Evolutionary conservation across 2,329 filamentous ascomycete genomes (phyloP).

Genomic region (Penicillium sp.): DNA sequence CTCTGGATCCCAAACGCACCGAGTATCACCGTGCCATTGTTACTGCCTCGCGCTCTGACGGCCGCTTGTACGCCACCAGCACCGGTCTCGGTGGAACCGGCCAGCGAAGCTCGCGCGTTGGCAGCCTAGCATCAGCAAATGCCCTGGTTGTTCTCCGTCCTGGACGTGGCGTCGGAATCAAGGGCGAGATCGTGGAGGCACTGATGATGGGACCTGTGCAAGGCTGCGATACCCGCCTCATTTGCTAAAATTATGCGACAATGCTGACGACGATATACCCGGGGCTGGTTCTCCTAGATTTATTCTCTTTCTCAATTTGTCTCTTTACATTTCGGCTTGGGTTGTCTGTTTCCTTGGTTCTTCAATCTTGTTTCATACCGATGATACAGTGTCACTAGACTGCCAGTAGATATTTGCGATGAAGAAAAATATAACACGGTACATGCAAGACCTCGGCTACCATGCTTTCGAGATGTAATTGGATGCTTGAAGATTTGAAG

Average conservation of each 20-base stretch:
- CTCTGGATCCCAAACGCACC: conserved; percentile 73
- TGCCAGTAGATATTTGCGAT: conserved; percentile 21
- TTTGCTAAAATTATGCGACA: conserved; percentile 23
- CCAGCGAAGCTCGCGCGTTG: conserved; percentile 87
- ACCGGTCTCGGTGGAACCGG: conserved; percentile 69
- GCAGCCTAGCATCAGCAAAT: conserved; percentile 88
- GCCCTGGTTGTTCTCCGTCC: conserved; percentile 71
- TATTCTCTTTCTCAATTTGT: conserved; percentile 9
- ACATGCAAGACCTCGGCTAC: not conserved
- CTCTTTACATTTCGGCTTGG: conserved; percentile 8
- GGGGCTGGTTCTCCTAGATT: conserved; percentile 23
- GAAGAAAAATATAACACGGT: conserved; percentile 5
- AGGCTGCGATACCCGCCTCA: conserved; percentile 30
- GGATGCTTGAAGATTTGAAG: not conserved
- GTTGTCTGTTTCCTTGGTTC: not conserved
- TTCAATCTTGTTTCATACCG: conserved; percentile 4
- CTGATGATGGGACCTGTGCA: conserved; percentile 72
- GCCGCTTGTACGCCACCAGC: conserved; percentile 73
- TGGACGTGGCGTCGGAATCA: conserved; percentile 62
- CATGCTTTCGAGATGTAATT: not conserved
- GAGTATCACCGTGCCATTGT: conserved; percentile 92
- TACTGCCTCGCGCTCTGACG: conserved; percentile 65
- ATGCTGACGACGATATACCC: conserved; percentile 15
- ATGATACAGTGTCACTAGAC: conserved; percentile 10
- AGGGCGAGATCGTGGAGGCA: conserved; percentile 75